A percentile compares a stretch with the other conserved stretches of the same genome.
Evolutionary conservation across 139 green algal species (phyloP).

Genomic region (Diplosphaera chodatii): DNA sequence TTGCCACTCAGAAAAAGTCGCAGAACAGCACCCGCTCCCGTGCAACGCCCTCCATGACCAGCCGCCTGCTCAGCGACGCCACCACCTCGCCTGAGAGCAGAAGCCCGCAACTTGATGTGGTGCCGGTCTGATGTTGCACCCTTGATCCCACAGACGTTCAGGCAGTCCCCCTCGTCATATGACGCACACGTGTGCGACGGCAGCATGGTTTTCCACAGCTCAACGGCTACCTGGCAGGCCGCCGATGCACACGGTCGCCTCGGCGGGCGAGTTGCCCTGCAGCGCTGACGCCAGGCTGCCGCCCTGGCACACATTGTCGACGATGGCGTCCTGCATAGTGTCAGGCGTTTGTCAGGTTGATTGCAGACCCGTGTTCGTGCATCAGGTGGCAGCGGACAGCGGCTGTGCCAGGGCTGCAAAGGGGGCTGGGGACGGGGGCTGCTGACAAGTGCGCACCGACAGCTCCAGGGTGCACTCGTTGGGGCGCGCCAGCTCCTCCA

Average conservation of each 20-base stretch:
- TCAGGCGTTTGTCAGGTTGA: too few species aligned
- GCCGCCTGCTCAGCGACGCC: conserved; percentile 35
- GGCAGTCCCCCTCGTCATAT: too few species aligned
- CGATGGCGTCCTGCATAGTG: not conserved
- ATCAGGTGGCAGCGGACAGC: too few species aligned
- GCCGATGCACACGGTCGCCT: conserved; percentile 50
- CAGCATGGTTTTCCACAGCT: too few species aligned
- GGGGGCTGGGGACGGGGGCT: too few species aligned
- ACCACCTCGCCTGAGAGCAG: conserved; percentile 42
- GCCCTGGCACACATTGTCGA: not conserved
- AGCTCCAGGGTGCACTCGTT: not conserved
- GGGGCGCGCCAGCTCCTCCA: not conserved
- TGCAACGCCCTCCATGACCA: conserved; percentile 43
- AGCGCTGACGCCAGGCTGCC: conserved; percentile 3
- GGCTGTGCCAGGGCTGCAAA: too few species aligned
- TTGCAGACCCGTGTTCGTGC: too few species aligned
- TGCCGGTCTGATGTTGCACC: too few species aligned
- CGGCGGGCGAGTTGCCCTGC: conserved; percentile 22
- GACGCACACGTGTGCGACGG: too few species aligned
- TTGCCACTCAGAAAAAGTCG: conserved; percentile 62
- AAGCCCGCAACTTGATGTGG: too few species aligned
- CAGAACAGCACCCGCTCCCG: conserved; percentile 59
- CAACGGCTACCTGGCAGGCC: conserved; percentile 24
- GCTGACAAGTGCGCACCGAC: not conserved
- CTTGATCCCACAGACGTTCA: too few species aligned